Evolutionary conservation across 805 yeast species (phyloP), one percentile per base, ranked within the genome.

Genomic region (baker's yeast (Saccharomyces cerevisiae)): DNA sequence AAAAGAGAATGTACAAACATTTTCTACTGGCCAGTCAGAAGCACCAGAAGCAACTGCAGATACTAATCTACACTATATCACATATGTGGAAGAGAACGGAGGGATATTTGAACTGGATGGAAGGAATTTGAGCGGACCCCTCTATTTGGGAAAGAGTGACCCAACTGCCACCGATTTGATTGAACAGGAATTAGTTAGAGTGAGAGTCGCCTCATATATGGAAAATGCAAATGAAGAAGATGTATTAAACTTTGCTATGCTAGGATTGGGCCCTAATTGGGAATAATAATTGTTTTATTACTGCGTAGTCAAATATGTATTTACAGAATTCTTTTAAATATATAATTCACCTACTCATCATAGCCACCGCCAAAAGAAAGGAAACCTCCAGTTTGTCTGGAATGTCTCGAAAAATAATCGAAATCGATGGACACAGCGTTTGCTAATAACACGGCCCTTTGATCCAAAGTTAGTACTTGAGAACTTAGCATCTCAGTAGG

Each of bases 381-480:
- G 8, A 67, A 52, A 1, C 75, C 73, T 14, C 84, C 79, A 29
- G 79, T 78, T 24, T 78, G 77, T 41, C 83, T 77, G 21, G 92
- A 84, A 68, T 91, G 97, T 68, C 98, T 79, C n/a, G 96, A 88
- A 70, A 94, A 94, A 72, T 91, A 94, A 71, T 94, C 99, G 70
- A 89, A 94, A 70, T 94, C 99, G 56, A 94, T 85, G 55, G 96
- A 86, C 1, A 94, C 85, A 0, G 97, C 96, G 57, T 86, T 87
- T 0, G 89, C 96, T 53, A 94, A 74, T 68, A 94, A 65, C 0
- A 90, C 82, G 0, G 97, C 96, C 60, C 96, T 80, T 69, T 94
- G 87, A 66, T 87, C 95, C 47, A 89, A 71, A 3, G 84, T 79
- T 70, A 94, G 69, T 1, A 76, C 67, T 48, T 66, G 41, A 36